Conservation (phyloP, 208 protist genomes). For the Phytomonas francai region DNA sequence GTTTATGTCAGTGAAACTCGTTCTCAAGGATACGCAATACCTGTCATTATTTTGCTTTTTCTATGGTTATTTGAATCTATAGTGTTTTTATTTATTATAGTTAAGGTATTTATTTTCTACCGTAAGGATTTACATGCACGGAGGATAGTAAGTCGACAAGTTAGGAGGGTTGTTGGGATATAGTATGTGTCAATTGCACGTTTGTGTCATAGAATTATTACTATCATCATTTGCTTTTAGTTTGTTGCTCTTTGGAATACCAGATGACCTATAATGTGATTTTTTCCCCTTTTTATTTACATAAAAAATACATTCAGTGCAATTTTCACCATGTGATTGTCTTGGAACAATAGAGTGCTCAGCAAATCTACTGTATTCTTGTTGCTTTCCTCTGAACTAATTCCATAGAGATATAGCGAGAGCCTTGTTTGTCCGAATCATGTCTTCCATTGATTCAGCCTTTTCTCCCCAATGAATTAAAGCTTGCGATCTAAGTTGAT, state of each 20-base stretch:
- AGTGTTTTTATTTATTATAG: slow-evolving; percentile 38
- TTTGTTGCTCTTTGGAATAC: neutral
- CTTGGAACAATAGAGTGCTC: neutral
- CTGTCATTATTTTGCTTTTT: slow-evolving; percentile 38
- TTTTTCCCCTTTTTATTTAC: slow-evolving; percentile 10
- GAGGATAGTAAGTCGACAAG: slow-evolving; percentile 20
- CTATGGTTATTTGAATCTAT: slow-evolving; percentile 38
- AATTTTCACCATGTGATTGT: neutral
- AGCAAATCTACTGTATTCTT: neutral
- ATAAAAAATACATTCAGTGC: slow-evolving; percentile 6
- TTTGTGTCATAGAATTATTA: slow-evolving; percentile 1
- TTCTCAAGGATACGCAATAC: slow-evolving; percentile 18
- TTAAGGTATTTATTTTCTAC: slow-evolving; percentile 53
- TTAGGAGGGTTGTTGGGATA: slow-evolving; percentile 12
- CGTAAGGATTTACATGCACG: slow-evolving; percentile 50
- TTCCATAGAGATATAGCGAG: neutral
- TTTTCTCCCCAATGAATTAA: neutral
- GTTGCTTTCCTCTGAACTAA: neutral
- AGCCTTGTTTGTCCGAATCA: neutral
- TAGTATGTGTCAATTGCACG: neutral
- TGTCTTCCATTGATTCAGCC: neutral
- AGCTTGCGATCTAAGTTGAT: neutral
- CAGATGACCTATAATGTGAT: neutral
- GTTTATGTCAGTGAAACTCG: slow-evolving; percentile 27
- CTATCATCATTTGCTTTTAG: neutral